These are phyloP conservation scores for Dothiorella sarmentorum DNA, from an alignment of 2,329 filamentous ascomycete genomes.

Conservation along the genomic window DNA sequence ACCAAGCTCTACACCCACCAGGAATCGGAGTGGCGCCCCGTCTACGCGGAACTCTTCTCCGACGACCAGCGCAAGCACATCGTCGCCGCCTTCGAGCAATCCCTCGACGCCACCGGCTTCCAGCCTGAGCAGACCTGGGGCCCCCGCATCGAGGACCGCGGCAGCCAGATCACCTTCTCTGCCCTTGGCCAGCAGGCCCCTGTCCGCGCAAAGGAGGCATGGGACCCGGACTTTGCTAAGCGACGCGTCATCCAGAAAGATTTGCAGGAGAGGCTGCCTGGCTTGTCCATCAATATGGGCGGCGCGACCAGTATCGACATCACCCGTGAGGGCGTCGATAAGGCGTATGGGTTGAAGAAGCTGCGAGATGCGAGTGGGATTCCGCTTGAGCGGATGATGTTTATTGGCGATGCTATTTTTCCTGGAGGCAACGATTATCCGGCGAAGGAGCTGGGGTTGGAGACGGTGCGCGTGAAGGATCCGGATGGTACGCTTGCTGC, in stretches of 20 bases:
- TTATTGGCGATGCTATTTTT: slow-evolving; percentile 43
- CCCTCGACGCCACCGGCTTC: slow-evolving; percentile 38
- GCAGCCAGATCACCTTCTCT: slow-evolving; percentile 43
- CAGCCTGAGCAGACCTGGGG: slow-evolving; percentile 40
- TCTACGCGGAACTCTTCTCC: slow-evolving; percentile 41
- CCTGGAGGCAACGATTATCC: slow-evolving; percentile 42
- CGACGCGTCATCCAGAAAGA: slow-evolving; percentile 40
- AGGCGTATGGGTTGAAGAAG: slow-evolving; percentile 31
- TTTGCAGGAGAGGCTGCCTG: slow-evolving; percentile 34
- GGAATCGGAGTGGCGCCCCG: slow-evolving; percentile 29
- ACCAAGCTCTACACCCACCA: slow-evolving; percentile 41
- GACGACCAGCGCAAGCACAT: slow-evolving; percentile 30
- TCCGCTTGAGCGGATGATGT: slow-evolving; percentile 38
- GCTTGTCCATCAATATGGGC: slow-evolving; percentile 42
- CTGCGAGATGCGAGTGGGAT: slow-evolving; percentile 31
- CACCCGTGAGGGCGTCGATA: slow-evolving; percentile 40
- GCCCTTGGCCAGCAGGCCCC: slow-evolving; percentile 42
- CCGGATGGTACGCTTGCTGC: slow-evolving; percentile 27
- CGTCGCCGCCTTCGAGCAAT: slow-evolving; percentile 34
- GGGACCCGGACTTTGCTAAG: slow-evolving; percentile 42
- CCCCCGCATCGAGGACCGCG: slow-evolving; percentile 41
- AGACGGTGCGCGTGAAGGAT: slow-evolving; percentile 26
- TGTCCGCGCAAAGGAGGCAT: slow-evolving; percentile 35
- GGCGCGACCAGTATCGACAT: slow-evolving; percentile 42
- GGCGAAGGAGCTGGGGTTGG: slow-evolving; percentile 32